These are phyloP conservation scores for Vigna reflexopilosa DNA, from an alignment of 306 rosid species.

Conservation along the genomic window DNA sequence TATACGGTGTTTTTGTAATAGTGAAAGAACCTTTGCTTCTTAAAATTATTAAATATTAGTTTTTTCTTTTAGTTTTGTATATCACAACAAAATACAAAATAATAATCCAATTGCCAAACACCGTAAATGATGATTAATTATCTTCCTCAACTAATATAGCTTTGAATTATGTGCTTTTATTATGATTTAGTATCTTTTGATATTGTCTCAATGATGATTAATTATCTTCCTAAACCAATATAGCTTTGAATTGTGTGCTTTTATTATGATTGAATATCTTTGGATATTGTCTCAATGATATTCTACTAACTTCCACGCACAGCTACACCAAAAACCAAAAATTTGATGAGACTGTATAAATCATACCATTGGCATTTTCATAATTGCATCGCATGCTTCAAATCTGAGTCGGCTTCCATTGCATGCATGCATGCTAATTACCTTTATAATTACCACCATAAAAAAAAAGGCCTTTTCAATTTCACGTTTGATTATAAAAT, in stretches of 20 bases:
- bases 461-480: neutral
- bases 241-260: too few species aligned
- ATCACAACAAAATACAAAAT: too few species aligned
- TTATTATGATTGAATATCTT: neutral
- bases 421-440: neutral
- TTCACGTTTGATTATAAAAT: neutral
- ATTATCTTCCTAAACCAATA: too few species aligned
- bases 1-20: too few species aligned
- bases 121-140: neutral
- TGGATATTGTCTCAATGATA: neutral
- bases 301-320: neutral
- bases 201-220: too few species aligned
- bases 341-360: neutral
- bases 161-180: neutral
- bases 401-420: neutral
- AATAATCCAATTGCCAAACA: neutral
- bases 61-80: too few species aligned
- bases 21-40: too few species aligned
- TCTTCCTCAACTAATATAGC: neutral
- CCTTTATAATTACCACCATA: conserved; percentile 6
- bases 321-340: neutral
- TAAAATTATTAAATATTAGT: too few species aligned
- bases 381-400: conserved; percentile 35
- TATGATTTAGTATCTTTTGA: neutral
- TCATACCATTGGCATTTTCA: conserved; percentile 20